Evolutionary conservation across 2,329 filamentous ascomycete genomes (phyloP).

Genomic region (Phialophora expanda): DNA sequence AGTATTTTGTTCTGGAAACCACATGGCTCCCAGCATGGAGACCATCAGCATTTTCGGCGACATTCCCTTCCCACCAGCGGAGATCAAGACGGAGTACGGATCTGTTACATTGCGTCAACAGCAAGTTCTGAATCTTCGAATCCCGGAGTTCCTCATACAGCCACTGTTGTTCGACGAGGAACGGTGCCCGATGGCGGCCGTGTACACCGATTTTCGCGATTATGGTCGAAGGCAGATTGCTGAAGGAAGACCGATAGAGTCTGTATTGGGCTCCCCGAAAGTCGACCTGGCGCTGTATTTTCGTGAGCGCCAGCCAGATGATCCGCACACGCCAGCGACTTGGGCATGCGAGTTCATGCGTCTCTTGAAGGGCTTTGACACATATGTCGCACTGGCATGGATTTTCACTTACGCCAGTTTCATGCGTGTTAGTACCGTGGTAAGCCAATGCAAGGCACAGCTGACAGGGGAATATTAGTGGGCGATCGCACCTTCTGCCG

Average conservation of each 20-base stretch:
- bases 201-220: constrained; percentile 25
- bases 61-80: background rate
- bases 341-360: constrained; percentile 28
- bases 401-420: constrained; percentile 23
- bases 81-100: background rate
- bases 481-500: constrained; percentile 22
- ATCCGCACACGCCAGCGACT: constrained; percentile 22
- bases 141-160: constrained; percentile 22
- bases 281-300: constrained; percentile 21
- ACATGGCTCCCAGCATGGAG: constrained; percentile 8
- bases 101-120: background rate
- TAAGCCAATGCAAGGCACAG: background rate
- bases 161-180: constrained; percentile 25
- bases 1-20: constrained; percentile 18
- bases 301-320: constrained; percentile 12
- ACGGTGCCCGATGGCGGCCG: constrained; percentile 22
- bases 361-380: constrained; percentile 22
- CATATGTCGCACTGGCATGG: constrained; percentile 17
- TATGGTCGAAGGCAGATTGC: constrained; percentile 23
- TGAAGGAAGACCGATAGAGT: constrained; percentile 13
- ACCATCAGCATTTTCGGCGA: constrained; percentile 21
- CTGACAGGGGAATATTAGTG: constrained; percentile 13
- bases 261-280: constrained; percentile 13
- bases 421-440: constrained; percentile 23
- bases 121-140: constrained; percentile 6